phyloP scores from a whole-genome alignment of 805 yeast genomes.

The Tetrapisispora iriomotensis region DNA sequence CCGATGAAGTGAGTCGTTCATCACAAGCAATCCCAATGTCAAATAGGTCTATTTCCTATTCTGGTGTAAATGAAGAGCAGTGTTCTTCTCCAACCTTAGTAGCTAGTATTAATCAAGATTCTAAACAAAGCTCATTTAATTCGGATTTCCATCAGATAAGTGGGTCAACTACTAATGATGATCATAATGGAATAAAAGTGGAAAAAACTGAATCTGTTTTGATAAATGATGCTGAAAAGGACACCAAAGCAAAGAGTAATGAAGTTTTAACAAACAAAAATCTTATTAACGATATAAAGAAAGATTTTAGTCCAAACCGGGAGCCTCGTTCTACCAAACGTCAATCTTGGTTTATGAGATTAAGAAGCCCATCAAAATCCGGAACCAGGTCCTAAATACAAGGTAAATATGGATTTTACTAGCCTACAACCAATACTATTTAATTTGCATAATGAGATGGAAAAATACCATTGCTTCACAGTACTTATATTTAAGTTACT shows the following conservation, averaged over 20 bases:
- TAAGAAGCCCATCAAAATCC: conserved; percentile 31
- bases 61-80: not conserved
- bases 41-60: not conserved
- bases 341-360: conserved; percentile 38
- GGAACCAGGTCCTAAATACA: not conserved
- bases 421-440: no score
- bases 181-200: no score
- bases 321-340: conserved; percentile 25
- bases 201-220: no score
- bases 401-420: not conserved
- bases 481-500: no score
- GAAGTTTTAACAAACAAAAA: conserved; percentile 4
- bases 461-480: no score
- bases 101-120: no score
- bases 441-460: no score
- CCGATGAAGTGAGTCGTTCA: conserved; percentile 10
- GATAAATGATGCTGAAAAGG: conserved; percentile 10
- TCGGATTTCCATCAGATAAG: not conserved
- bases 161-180: no score
- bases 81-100: not conserved
- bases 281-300: not conserved
- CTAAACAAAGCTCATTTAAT: not conserved
- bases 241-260: conserved; percentile 17
- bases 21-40: not conserved
- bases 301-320: conserved; percentile 3